Base-by-base conservation (phyloP, 2,329 filamentous ascomycete genomes). In the Cladosporium oxysporum region DNA sequence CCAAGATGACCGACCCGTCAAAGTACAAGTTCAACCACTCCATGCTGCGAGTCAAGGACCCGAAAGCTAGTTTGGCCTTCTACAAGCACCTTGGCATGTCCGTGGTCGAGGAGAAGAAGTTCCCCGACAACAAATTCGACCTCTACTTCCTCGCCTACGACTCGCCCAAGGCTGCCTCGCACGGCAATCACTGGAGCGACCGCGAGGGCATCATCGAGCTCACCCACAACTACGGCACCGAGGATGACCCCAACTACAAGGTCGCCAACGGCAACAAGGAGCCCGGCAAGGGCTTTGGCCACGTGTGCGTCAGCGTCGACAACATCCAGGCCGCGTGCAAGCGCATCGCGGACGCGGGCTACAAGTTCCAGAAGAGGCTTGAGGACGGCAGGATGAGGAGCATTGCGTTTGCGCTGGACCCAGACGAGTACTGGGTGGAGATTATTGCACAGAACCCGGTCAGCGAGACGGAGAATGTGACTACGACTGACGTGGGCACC, bases 111-210 rank as follows among this genome's bases (percentile, higher is more conserved):
- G 91, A 93, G 80, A 84, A 95, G 57, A 83, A 90, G 69, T 91
- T 92, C 75, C 91, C 93, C 16, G 93, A 97, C 67, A 88, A 87
- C 79, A 97, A 96, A 76, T 98, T 98, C 79, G 92, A 95, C 74
- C 87, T 97, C 31, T 98, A 98, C 84, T 98, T 98, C 82, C 85
- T 99, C 67, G 93, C 90, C 67, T 98, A 96, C 81, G 90, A 97
- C 76, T 86, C 87, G 35, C 87, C 92, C 11, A 83, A 86, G 44
- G 90, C 94, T 16, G 81, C 87, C n/a, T 95, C 91, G 11, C 83
- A 86, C 66, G 90, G 89, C 73, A 88, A 88, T 69, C 87, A 89
- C 75, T 93, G 90, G 82, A 87, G 85, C 6, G 92, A 97, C 79
- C 90, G 95, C 64, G 74, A 78, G 62, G 76, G 95, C 57, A 85